phyloP scores from a whole-genome alignment of 1,284 basidiomycete genomes.

The Papiliotrema flavescens region DNA sequence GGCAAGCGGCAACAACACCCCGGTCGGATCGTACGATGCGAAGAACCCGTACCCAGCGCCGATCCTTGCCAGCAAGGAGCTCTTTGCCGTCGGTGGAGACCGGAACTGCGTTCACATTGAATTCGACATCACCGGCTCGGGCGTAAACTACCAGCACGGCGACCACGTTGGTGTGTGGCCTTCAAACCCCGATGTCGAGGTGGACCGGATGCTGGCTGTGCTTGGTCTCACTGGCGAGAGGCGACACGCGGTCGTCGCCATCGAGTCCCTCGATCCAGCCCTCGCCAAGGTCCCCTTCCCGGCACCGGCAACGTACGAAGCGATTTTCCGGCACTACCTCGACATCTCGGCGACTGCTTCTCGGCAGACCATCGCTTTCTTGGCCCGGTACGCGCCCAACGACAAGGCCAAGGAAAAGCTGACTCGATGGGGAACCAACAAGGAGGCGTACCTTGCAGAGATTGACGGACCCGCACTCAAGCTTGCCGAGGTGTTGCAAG shows the following conservation, averaged over 20 bases:
- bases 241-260: constrained; percentile 76
- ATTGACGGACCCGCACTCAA: constrained; percentile 80
- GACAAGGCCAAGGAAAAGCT: constrained; percentile 71
- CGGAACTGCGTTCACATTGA: constrained; percentile 96
- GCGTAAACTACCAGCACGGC: constrained; percentile 97
- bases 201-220: constrained; percentile 79
- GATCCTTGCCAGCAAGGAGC: constrained; percentile 70
- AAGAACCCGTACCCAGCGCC: constrained; percentile 96
- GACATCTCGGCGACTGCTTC: constrained; percentile 90
- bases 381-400: constrained; percentile 84
- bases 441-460: constrained; percentile 74
- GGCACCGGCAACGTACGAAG: constrained; percentile 88
- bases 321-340: constrained; percentile 93
- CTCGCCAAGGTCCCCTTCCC: constrained; percentile 99
- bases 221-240: constrained; percentile 74
- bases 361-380: constrained; percentile 82
- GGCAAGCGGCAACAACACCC: constrained; percentile 53
- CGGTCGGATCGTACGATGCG: constrained; percentile 60
- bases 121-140: constrained; percentile 89
- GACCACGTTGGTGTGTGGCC: constrained; percentile 99
- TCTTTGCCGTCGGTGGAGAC: constrained; percentile 70
- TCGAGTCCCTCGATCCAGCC: constrained; percentile 94
- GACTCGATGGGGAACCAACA: constrained; percentile 76
- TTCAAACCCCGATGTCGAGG: constrained; percentile 85
- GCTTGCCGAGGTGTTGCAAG: constrained; percentile 84